Conservation (phyloP, 306 rosid species). For the Acmispon strigosus region DNA sequence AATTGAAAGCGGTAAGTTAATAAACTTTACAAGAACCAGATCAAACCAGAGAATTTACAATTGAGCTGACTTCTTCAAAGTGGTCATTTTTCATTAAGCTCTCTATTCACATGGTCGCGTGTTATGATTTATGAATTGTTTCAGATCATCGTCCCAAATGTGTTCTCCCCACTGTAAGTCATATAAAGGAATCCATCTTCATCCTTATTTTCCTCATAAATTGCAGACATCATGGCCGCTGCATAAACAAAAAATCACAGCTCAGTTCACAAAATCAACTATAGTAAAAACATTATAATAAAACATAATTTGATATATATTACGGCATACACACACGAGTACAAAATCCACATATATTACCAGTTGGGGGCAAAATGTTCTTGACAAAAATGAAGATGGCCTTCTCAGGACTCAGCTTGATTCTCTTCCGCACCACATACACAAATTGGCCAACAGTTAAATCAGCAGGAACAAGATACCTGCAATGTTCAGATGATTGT, state of each 20-base stretch:
- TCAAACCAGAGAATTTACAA: slow-evolving; percentile 35
- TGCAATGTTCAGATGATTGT: slow-evolving; percentile 15
- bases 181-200: slow-evolving; percentile 88
- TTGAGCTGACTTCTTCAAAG: slow-evolving; percentile 9
- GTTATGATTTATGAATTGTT: neutral
- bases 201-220: slow-evolving; percentile 79
- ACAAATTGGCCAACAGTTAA: slow-evolving; percentile 84
- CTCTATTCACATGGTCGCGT: slow-evolving; percentile 31
- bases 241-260: slow-evolving; percentile 26
- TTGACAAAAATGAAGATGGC: slow-evolving; percentile 85
- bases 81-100: neutral
- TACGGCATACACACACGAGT: neutral
- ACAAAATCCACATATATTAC: slow-evolving; percentile 25
- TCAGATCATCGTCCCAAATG: slow-evolving; percentile 47
- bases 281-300: neutral
- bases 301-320: neutral
- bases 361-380: slow-evolving; percentile 78
- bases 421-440: slow-evolving; percentile 83
- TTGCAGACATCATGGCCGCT: slow-evolving; percentile 92
- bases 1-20: neutral
- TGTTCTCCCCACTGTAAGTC: slow-evolving; percentile 93
- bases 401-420: slow-evolving; percentile 79
- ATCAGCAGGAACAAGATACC: slow-evolving; percentile 92
- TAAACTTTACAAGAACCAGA: neutral
- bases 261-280: slow-evolving; percentile 9